Percentiles rank a stretch among this genome's conserved stretches.
Evolutionary conservation across 495 filamentous ascomycete species (phyloP).

Genomic region (Penicilliopsis zonata): DNA sequence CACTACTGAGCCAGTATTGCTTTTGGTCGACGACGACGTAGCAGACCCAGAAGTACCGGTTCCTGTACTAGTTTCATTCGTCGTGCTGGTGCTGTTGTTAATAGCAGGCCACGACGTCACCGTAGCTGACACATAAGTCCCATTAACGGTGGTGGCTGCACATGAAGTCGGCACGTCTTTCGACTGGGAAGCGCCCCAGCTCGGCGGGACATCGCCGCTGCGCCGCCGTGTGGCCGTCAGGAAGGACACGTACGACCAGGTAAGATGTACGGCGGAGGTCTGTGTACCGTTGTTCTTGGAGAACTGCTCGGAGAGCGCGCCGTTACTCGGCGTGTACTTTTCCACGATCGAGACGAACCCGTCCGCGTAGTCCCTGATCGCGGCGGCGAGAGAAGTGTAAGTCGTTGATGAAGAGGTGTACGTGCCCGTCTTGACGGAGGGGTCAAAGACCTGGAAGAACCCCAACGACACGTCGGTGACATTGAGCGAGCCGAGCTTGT

Average conservation of each 20-base stretch:
- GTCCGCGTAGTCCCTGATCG: constrained; percentile 36
- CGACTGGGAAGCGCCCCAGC: background rate
- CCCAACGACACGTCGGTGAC: constrained; percentile 27
- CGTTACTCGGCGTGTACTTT: constrained; percentile 37
- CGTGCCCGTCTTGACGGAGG: constrained; percentile 25
- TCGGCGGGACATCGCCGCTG: background rate
- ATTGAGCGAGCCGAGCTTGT: constrained; percentile 25
- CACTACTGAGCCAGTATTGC: no score
- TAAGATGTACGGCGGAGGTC: constrained; percentile 45
- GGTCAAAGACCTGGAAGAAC: constrained; percentile 31
- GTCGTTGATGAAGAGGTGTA: constrained; percentile 20
- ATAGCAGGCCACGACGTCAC: background rate
- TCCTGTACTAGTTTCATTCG: no score
- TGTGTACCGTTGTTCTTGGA: constrained; percentile 37
- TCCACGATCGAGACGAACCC: constrained; percentile 34
- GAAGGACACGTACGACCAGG: constrained; percentile 61
- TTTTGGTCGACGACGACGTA: no score
- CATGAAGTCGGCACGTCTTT: background rate
- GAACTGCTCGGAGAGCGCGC: constrained; percentile 51
- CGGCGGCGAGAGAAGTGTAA: constrained; percentile 26
- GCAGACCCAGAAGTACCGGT: no score
- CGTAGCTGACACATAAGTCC: background rate
- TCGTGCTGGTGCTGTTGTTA: no score
- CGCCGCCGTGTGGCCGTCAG: constrained; percentile 22
- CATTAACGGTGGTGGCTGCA: background rate